Evolutionary conservation across 2,329 filamentous ascomycete genomes (phyloP), one percentile per base, ranked within the genome.

Genomic region (Tolypocladium ophioglossoides): DNA sequence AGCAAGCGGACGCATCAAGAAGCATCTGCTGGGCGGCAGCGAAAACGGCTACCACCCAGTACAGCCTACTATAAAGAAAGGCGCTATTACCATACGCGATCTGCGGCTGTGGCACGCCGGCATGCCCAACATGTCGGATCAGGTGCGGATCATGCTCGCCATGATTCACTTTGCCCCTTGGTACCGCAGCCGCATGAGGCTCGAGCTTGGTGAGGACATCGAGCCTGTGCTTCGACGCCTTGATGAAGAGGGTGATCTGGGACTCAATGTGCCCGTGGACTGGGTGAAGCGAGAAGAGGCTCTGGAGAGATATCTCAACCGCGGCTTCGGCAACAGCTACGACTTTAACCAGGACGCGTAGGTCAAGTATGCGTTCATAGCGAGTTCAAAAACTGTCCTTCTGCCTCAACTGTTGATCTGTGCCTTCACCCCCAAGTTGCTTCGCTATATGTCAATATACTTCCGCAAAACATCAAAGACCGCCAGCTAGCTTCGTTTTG

Each of bases 91-190:
- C 38, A 62, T 86, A 34, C 72, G 83, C 2, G 82, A 85, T 62
- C 64, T 85, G 52, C 69, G 82, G 27, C 72, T 84, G 6, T 86
- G 82, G 82, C 82, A 85, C 63, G 80, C 79, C 0, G 82, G 82
- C 0, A 82, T 83, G 76, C 80, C 80, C 1, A 85, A 85, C 59
- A 61, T 65, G 44, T 77, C 75, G 1, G 64, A 72, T 5, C 66
- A 74, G 8, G 72, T 77, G 18, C 67, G 80, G 30, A 73, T 83
- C 20, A 83, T 84, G 80, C 65, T 84, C n/a, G 79, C 78, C 37
- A 74, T 80, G 70, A 79, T 82, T 44, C 78, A 80, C 62, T 83
- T 83, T 60, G 78, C 79, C 0, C 73, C 72, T 0, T 81, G 78
- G 78, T 81, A 82, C 51, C 64, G 74, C 2, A 84, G 83, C 59